Evolutionary conservation across 768 basidiomycete genomes (phyloP), one percentile per base, ranked within the genome.

Genomic region (Lactarius hengduanensis): DNA sequence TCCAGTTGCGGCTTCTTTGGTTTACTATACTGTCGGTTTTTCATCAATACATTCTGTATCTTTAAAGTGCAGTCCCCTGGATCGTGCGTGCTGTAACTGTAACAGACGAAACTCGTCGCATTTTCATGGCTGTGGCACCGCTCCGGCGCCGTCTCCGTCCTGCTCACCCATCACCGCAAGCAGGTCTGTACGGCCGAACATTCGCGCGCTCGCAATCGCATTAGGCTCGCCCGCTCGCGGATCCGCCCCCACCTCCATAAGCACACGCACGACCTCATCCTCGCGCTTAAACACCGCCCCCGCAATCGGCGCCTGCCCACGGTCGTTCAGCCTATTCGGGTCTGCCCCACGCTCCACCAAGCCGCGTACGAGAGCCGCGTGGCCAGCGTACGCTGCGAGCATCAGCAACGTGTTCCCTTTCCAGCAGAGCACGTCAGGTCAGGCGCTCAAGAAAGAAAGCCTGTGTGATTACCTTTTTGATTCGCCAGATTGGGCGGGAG

Each of bases 251-350:
- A 69, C 77, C 7, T 73, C 70, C 28, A 83, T 74, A 34, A 93
- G 80, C 1, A 78, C 76, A n/a, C 78, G 79, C 1, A 89, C 87
- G 56, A 91, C 79, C 8, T 84, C 86, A 63, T 84, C 82, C 71
- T 89, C 80, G 0, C 79, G 83, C 74, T 92, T 92, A 78, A 91
- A 93, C 0, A 92, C 84, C 0, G 87, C 90, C 3, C 91, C 91
- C 8, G 91, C 87, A 26, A 93, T 77, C 28, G 90, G 85, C 10
- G 88, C 86, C 71, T 92, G 91, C 0, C 84, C 84, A 3, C 82
- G 80, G 70, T 92, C 89, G 74, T 93, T 93, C 59, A 85, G 72
- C 13, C 84, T 78, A 71, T 91, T 87, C 2, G 86, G 84, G 74
- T 92, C 88, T 45, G 84, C 89, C 2, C 83, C 83, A 40, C 82